Base-by-base conservation (phyloP, 2,329 filamentous ascomycete species). In the Monosporascus sp. region DNA sequence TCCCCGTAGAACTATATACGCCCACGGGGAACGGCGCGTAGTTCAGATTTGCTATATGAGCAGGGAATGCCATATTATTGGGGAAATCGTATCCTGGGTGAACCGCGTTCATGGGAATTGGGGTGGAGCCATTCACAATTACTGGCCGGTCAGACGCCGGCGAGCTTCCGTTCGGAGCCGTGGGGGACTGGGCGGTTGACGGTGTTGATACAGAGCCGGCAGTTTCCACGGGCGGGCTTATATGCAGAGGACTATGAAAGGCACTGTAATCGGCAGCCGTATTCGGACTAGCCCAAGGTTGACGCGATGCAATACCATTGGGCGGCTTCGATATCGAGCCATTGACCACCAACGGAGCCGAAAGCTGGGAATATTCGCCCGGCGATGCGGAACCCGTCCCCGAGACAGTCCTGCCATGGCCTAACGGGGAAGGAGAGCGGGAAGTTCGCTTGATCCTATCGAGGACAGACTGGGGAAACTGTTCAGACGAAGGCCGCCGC, bases 351-450 rank as follows among this genome's bases (percentile, higher is more conserved):
- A 75, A 49, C 1, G 74, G 73, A 22, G 64, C 43, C 3, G 43
- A 46, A 3, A 46, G 43, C 24, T 46, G 43, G 5, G 43, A 46
- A 31, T 27, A 8, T 7, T 46, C 43, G n/a, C 63, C 60, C n/a
- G 74, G 60, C 2, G 76, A 69, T 0, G 72, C 67, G 1, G 74
- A 71, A 41, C 69, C 68, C 22, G 69, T 72, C 4, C 71, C 74
- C 0, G 77, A 76, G 35, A 73, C 72, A 1, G 73, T 72, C 48
- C 78, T 74, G 44, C 70, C 66, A 54, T 81, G 79, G 3, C 79
- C 77, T 2, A 80, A 66, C 0, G 81, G 80, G 3, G 81, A 84
- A 14, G 79, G 80, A 5, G 81, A 83, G 15, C 79, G 73, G 2
- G 80, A 82, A 2, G 75, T 75, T 38, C 78, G 72, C 59, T 74